phyloP scores from a whole-genome alignment of 192 early-diverging fungal species.

The Linnemannia schmuckeri region DNA sequence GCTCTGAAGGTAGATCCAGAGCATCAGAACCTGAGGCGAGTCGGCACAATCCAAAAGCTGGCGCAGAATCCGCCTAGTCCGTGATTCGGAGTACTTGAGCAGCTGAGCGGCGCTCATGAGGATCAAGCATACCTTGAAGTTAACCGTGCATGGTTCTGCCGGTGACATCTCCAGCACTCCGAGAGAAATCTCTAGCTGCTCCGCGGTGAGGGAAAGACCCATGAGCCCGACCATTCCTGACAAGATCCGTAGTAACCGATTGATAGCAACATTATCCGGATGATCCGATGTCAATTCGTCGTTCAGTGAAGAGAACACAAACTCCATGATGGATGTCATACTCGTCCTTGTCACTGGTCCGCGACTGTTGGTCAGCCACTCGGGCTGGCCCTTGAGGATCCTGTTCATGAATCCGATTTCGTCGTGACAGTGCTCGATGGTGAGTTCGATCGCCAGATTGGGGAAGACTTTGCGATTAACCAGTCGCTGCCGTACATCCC shows the following conservation, averaged over 20 bases:
- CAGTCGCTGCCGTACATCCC: slow-evolving; percentile 40
- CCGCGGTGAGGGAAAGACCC: slow-evolving; percentile 26
- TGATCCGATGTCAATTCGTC: slow-evolving; percentile 34
- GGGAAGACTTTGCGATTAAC: slow-evolving; percentile 34
- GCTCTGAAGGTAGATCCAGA: slow-evolving; percentile 31
- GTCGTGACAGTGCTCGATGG: slow-evolving; percentile 53
- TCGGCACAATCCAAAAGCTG: slow-evolving; percentile 28
- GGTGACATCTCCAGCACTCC: slow-evolving; percentile 44
- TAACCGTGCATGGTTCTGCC: slow-evolving; percentile 30
- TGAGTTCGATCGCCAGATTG: slow-evolving; percentile 48
- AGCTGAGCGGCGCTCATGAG: slow-evolving; percentile 45
- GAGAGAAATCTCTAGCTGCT: slow-evolving; percentile 46
- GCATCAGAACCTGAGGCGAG: slow-evolving; percentile 31
- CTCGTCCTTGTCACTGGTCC: slow-evolving; percentile 44
- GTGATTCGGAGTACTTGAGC: slow-evolving; percentile 33
- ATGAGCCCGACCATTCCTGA: slow-evolving; percentile 51
- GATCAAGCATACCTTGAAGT: slow-evolving; percentile 46
- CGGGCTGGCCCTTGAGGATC: slow-evolving; percentile 44
- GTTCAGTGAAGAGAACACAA: slow-evolving; percentile 50
- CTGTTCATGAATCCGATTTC: slow-evolving; percentile 54
- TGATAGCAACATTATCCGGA: slow-evolving; percentile 31
- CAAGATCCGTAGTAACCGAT: slow-evolving; percentile 39
- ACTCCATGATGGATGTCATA: slow-evolving; percentile 46
- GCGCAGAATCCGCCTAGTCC: slow-evolving; percentile 30
- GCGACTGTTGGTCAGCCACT: slow-evolving; percentile 36